Percentiles rank a stretch among this genome's conserved stretches.
phyloP scores from a whole-genome alignment of 441 rosid species.

The Corymbia citriodora region DNA sequence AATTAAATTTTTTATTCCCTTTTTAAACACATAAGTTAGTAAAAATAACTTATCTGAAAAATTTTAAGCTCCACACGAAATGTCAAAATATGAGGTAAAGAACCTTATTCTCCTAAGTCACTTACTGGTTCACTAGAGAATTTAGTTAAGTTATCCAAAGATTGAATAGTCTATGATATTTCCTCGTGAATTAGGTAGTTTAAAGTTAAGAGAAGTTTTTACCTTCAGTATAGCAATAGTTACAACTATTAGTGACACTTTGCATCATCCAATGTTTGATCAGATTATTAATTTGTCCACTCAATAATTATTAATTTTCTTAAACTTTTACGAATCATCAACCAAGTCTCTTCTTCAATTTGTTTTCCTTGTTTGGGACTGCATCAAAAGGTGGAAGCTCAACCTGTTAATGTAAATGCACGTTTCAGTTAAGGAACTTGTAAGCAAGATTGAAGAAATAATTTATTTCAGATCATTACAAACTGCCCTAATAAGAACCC shows the following conservation, averaged over 20 bases:
- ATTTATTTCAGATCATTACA: too few species aligned
- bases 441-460: too few species aligned
- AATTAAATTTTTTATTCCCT: not conserved
- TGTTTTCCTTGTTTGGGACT: not conserved
- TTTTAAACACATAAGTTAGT: not conserved
- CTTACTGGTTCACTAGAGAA: too few species aligned
- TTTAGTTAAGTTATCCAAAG: rapidly evolving
- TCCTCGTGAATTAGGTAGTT: too few species aligned
- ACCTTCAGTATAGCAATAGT: too few species aligned
- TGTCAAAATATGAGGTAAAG: not conserved
- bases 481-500: too few species aligned
- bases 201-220: too few species aligned
- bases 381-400: not conserved
- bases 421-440: too few species aligned
- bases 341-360: not conserved
- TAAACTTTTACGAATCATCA: not conserved
- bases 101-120: not conserved
- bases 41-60: not conserved
- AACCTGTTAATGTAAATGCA: not conserved
- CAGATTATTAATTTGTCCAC: not conserved
- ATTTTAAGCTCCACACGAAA: not conserved
- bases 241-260: rapidly evolving
- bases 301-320: not conserved
- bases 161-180: rapidly evolving
- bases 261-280: not conserved